Percentiles rank a stretch among this genome's conserved stretches.
These are phyloP conservation scores for Trypanosoma scelopori DNA, from an alignment of 208 protist genomes.

Conservation along the genomic window DNA sequence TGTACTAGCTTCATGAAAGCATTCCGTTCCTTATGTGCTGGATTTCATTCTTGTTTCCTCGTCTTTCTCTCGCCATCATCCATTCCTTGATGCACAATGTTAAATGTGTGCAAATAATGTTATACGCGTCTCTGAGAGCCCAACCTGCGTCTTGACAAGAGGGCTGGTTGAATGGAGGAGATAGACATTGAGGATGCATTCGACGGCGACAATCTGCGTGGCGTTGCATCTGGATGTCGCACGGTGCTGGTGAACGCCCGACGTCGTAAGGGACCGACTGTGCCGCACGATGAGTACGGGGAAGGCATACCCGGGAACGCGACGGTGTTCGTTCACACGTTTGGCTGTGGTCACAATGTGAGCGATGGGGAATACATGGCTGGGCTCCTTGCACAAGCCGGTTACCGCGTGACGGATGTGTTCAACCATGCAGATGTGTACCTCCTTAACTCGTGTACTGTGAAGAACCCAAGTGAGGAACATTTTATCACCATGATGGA, in stretches of 20 bases:
- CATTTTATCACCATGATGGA: conserved; percentile 50
- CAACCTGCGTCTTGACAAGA: too few relatives aligned
- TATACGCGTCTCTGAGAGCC: too few relatives aligned
- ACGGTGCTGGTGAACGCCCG: conserved; percentile 16
- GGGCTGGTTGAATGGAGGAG: conserved; percentile 1
- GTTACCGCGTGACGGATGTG: conserved; percentile 50
- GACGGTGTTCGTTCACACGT: conserved; percentile 79
- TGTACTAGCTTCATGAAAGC: too few relatives aligned
- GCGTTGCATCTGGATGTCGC: not conserved
- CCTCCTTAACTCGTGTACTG: conserved; percentile 84
- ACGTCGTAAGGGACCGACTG: conserved; percentile 7
- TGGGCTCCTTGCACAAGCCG: conserved; percentile 57
- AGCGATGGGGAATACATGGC: conserved; percentile 89
- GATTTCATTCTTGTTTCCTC: too few relatives aligned
- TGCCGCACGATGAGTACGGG: conserved; percentile 25
- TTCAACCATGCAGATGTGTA: conserved; percentile 47
- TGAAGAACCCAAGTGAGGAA: conserved; percentile 78
- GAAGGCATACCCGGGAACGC: conserved; percentile 38
- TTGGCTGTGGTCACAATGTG: conserved; percentile 80
- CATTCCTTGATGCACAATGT: too few relatives aligned
- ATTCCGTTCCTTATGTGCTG: too few relatives aligned
- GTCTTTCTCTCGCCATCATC: too few relatives aligned
- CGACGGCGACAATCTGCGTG: not conserved
- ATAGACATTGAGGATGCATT: conserved; percentile 24
- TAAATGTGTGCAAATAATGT: too few relatives aligned